Conservation (phyloP, 164 flowering plant genomes). For the Nymphaea colorata region DNA sequence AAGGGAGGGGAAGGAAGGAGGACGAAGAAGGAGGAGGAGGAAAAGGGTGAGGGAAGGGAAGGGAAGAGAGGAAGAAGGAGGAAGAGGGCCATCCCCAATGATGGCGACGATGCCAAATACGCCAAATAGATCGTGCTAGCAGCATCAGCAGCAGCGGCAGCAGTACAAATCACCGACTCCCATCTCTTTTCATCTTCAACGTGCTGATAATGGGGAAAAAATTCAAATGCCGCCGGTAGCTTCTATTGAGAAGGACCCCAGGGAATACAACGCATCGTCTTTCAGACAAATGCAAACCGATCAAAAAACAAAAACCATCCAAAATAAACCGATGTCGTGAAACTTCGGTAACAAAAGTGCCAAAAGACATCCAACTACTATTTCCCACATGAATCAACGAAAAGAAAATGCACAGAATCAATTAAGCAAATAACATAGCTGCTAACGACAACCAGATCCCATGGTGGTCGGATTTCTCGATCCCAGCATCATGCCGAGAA, state of each 20-base stretch:
- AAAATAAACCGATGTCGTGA: too few relatives aligned
- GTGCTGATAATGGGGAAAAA: conserved; percentile 46
- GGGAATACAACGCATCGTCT: too few relatives aligned
- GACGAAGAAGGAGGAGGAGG: too few relatives aligned
- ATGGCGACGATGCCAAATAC: too few relatives aligned
- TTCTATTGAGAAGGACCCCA: too few relatives aligned
- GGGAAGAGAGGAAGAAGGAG: too few relatives aligned
- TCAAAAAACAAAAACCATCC: too few relatives aligned
- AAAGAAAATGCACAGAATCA: background rate
- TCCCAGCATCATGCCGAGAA: background rate
- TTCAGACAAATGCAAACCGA: too few relatives aligned
- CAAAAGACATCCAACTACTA: background rate
- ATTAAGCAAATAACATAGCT: background rate
- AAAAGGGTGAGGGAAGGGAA: too few relatives aligned
- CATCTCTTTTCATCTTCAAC: conserved; percentile 53
- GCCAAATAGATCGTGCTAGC: conserved; percentile 55
- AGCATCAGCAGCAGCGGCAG: conserved; percentile 78
- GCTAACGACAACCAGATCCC: background rate
- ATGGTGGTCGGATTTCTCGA: background rate
- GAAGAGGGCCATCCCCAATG: conserved; percentile 15
- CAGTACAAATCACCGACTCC: conserved; percentile 47
- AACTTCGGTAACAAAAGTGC: background rate
- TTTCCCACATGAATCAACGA: background rate
- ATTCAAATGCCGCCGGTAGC: conserved; percentile 39
- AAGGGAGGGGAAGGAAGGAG: too few relatives aligned